A percentile compares a stretch with the other conserved stretches of the same genome.
Evolutionary conservation across 495 filamentous ascomycete genomes (phyloP).

Genomic region (Peziza echinospora): DNA sequence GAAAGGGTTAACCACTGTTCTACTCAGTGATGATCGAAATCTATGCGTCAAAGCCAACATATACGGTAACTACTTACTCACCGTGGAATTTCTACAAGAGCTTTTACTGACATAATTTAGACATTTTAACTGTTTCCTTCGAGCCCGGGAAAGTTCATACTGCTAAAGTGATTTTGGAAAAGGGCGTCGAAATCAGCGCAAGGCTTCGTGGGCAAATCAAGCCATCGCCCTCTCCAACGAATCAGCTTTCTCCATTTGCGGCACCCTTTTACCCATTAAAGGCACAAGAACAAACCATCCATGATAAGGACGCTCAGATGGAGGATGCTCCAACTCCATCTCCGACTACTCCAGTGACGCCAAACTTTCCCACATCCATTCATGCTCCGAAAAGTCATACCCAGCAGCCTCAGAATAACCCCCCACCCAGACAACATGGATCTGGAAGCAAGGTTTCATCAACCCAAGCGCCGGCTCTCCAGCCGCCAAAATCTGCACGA

Average conservation of each 20-base stretch:
- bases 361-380: not conserved
- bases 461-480: not conserved
- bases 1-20: conserved; percentile 6
- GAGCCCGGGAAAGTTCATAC: not conserved
- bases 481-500: not conserved
- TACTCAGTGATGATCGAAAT: conserved; percentile 17
- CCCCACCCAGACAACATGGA: too few relatives aligned
- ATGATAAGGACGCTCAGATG: not conserved
- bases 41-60: conserved; percentile 15
- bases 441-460: too few relatives aligned
- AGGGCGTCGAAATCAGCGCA: too few relatives aligned
- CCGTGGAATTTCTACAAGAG: too few relatives aligned
- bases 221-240: too few relatives aligned
- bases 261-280: too few relatives aligned
- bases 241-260: too few relatives aligned
- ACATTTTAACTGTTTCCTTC: not conserved
- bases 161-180: not conserved
- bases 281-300: too few relatives aligned
- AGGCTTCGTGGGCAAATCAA: too few relatives aligned
- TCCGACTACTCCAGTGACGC: not conserved
- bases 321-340: not conserved
- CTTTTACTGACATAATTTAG: too few relatives aligned
- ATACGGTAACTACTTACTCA: conserved; percentile 6
- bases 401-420: too few relatives aligned
- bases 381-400: too few relatives aligned